Evolutionary conservation across 2,329 filamentous ascomycete species (phyloP).

Genomic region (Leptodontidium sp.): DNA sequence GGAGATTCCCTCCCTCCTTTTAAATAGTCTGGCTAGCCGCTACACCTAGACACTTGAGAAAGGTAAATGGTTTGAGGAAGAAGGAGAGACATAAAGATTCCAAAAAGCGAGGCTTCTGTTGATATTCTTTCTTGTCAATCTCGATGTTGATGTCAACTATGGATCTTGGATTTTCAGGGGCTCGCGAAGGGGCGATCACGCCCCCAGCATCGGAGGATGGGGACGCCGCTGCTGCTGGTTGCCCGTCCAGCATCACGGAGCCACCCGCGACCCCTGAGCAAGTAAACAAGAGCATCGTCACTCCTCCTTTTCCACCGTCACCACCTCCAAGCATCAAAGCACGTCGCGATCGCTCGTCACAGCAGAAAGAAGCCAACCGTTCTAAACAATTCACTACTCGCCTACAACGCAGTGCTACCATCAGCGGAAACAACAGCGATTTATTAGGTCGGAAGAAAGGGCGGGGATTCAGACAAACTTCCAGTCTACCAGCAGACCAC

Average conservation of each 20-base stretch:
- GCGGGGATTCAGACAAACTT: conserved; percentile 32
- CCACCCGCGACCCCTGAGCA: conserved; percentile 21
- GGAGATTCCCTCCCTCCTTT: conserved; percentile 16
- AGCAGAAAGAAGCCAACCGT: conserved; percentile 41
- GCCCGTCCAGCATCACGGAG: conserved; percentile 21
- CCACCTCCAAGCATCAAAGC: conserved; percentile 36
- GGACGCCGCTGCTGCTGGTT: conserved; percentile 21
- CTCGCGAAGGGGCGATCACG: conserved; percentile 21
- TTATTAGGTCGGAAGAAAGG: conserved; percentile 34
- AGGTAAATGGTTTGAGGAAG: not conserved
- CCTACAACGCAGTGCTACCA: conserved; percentile 40
- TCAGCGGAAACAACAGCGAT: conserved; percentile 26
- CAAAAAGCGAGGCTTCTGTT: conserved; percentile 6
- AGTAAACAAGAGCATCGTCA: conserved; percentile 35
- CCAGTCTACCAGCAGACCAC: conserved; percentile 41
- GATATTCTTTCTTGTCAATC: not conserved
- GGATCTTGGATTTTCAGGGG: conserved; percentile 11
- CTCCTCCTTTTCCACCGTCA: conserved; percentile 32
- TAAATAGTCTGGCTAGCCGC: conserved; percentile 24
- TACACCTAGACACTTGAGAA: conserved; percentile 14
- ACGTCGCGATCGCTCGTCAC: conserved; percentile 39
- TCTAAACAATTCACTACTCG: conserved; percentile 42
- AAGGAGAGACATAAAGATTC: not conserved
- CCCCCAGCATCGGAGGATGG: conserved; percentile 17
- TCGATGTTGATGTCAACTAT: conserved; percentile 6